A percentile compares a stretch with the other conserved stretches of the same genome.
phyloP scores from a whole-genome alignment of 2,329 filamentous ascomycete genomes.

The Metarhizium anisopliae region DNA sequence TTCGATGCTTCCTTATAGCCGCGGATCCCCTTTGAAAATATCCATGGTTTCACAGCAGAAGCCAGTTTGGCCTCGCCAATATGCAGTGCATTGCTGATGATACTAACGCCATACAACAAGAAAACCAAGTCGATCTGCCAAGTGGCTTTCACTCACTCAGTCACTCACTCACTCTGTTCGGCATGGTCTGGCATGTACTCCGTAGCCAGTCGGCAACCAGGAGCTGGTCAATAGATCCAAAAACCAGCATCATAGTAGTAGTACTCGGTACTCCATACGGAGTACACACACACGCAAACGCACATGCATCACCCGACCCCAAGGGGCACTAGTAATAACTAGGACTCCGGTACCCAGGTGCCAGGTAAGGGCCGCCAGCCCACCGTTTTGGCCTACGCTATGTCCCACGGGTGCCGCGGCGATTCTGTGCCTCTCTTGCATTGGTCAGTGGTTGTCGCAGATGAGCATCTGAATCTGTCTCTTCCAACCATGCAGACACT shows the following conservation, averaged over 20 bases:
- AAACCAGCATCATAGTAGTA: neutral
- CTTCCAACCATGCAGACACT: neutral
- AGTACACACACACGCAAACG: no score
- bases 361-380: neutral
- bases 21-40: no score
- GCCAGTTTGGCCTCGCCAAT: no score
- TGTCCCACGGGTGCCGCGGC: neutral
- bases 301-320: constrained; percentile 4
- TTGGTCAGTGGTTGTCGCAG: neutral
- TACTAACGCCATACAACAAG: neutral
- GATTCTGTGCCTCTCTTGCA: neutral
- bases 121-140: neutral
- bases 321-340: neutral
- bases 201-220: neutral
- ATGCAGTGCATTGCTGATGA: no score
- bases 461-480: neutral
- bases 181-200: neutral
- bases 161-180: neutral
- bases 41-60: no score
- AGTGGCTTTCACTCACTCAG: neutral
- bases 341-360: no score
- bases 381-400: constrained; percentile 6
- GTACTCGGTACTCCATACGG: no score
- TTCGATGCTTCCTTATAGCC: no score
- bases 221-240: neutral